Evolutionary conservation across 73 alveolate genomes (phyloP).

Genomic region (Paraurostyla sp.): DNA sequence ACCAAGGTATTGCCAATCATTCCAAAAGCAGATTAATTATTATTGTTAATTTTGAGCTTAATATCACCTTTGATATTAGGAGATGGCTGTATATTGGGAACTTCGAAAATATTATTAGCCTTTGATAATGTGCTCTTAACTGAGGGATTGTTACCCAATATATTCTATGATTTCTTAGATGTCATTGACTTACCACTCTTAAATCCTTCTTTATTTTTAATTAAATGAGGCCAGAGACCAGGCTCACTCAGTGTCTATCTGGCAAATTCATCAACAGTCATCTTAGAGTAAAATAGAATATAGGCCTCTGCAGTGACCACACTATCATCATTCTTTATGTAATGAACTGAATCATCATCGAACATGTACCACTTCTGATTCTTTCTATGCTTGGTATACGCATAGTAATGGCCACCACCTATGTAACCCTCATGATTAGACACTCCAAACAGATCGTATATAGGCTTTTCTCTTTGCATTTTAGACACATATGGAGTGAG

Average conservation of each 20-base stretch:
- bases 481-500: slow-evolving; percentile 81
- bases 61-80: background rate
- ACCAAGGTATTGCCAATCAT: background rate
- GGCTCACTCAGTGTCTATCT: slow-evolving; percentile 80
- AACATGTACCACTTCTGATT: slow-evolving; percentile 78
- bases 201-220: background rate
- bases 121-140: no score
- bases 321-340: slow-evolving; percentile 62
- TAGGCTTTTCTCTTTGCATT: slow-evolving; percentile 83
- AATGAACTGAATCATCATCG: slow-evolving; percentile 70
- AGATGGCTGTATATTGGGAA: slow-evolving; percentile 9
- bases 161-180: background rate
- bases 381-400: slow-evolving; percentile 81
- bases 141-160: background rate
- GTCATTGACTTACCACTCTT: background rate
- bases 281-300: slow-evolving; percentile 81
- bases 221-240: slow-evolving; percentile 76
- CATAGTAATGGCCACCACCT: slow-evolving; percentile 94
- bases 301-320: slow-evolving; percentile 76
- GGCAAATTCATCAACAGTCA: slow-evolving; percentile 79
- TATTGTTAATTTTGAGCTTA: background rate
- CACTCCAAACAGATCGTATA: slow-evolving; percentile 94
- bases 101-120: background rate
- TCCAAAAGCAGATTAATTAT: background rate
- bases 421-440: slow-evolving; percentile 92